phyloP scores from a whole-genome alignment of 768 basidiomycete species.

The Mycena olivaceomarginata region DNA sequence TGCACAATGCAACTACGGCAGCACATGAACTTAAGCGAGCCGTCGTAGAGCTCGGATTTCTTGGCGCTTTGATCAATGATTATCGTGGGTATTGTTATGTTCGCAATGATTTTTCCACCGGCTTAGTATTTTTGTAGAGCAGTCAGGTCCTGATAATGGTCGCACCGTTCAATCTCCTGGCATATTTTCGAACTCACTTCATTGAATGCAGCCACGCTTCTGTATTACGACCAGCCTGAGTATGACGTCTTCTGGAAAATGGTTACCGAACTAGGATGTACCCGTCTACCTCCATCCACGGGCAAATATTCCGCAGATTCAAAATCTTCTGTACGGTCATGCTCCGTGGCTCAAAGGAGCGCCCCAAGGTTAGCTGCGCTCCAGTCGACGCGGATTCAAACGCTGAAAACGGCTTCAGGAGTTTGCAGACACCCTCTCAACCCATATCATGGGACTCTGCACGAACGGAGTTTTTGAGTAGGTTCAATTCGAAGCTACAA shows the following conservation, averaged over 20 bases:
- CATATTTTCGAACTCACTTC: neutral
- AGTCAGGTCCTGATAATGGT: constrained; percentile 63
- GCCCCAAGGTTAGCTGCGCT: constrained; percentile 37
- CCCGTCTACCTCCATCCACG: constrained; percentile 64
- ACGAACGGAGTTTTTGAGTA: constrained; percentile 64
- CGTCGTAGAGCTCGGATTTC: constrained; percentile 62
- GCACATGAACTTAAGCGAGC: constrained; percentile 62
- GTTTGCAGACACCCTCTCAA: constrained; percentile 61
- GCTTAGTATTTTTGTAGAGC: constrained; percentile 44
- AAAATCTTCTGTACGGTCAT: constrained; percentile 53
- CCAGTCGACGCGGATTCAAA: no score
- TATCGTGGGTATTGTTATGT: constrained; percentile 47
- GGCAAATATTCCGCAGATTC: constrained; percentile 51
- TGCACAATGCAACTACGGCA: constrained; percentile 66
- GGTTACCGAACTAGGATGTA: constrained; percentile 60
- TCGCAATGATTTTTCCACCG: no score
- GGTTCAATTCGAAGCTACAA: neutral
- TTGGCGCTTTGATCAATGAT: constrained; percentile 65
- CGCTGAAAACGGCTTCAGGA: constrained; percentile 47
- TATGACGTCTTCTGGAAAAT: constrained; percentile 62
- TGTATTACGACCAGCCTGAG: constrained; percentile 62
- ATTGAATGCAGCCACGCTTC: constrained; percentile 52
- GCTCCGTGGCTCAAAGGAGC: constrained; percentile 58
- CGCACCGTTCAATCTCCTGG: accelerated
- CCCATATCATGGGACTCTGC: constrained; percentile 62